Base-by-base conservation (phyloP, 148 eudicot species). In the Euryodendron excelsum region DNA sequence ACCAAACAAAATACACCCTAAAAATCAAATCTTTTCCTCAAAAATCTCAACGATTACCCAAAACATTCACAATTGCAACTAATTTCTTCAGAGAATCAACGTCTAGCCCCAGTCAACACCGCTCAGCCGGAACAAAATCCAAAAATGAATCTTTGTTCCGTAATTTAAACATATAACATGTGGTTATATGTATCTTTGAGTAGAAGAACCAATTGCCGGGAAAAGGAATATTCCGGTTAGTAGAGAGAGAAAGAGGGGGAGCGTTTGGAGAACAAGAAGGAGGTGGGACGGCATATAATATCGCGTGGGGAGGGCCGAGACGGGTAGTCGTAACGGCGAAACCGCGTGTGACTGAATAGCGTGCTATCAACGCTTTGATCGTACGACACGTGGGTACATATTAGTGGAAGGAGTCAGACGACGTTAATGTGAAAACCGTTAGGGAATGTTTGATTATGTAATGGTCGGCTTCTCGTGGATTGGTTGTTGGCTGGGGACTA, bases 301-400 rank as follows among this genome's bases (percentile, higher is more conserved):
- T n/a, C n/a, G n/a, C n/a, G 36, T 31, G 28, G 74, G 52, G 1
- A 0, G 53, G 50, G n/a, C n/a, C 36, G 41, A 15, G 44, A 11
- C 0, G 41, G 75, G 3, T 30, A 30, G 56, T 30, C 52, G 69
- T 76, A 76, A 76, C 79, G 79, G 79, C 58, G 60, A 65, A 75
- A 60, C 55, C 68, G 59, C 39, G 36, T 74, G 13, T n/a, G 45
- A 63, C 25, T 6, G 71, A 48, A 13, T 33, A 20, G 79, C 71
- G 79, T 64, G 71, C 20, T 17, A 41, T 41, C 37, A 28, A 75
- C 68, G 68, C 55, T 39, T 60, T 47, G 21, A 2, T 14, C 1
- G 3, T 23, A 41, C 23, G 45, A 39, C 65, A 41, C n/a, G n/a
- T 58, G 77, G 48, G 58, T 18, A 0, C 56, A 6, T 45, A 27